Evolutionary conservation across 2,329 filamentous ascomycete species (phyloP).

Genomic region (Trichoderma sp.): DNA sequence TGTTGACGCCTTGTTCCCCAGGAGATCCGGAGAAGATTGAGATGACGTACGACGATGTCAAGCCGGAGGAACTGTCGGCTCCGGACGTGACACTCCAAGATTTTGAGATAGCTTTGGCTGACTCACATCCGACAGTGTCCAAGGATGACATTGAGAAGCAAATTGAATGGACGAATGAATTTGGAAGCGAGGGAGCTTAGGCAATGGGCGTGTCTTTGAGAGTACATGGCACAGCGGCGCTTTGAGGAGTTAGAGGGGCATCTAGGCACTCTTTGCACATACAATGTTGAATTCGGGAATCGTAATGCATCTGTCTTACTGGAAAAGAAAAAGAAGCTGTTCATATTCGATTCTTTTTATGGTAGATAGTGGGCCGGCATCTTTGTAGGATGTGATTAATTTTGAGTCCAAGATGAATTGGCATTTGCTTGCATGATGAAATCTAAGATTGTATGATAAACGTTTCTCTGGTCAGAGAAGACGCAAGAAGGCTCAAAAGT

Average conservation of each 20-base stretch:
- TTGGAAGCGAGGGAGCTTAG: conserved; percentile 81
- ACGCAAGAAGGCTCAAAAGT: neutral
- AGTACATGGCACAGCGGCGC: conserved; percentile 34
- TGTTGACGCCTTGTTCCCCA: conserved; percentile 88
- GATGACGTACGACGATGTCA: conserved; percentile 90
- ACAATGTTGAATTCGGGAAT: conserved; percentile 22
- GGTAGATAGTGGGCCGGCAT: neutral
- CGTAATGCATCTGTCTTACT: conserved; percentile 5
- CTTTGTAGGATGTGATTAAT: neutral
- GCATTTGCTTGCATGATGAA: neutral
- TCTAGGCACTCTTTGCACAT: conserved; percentile 25
- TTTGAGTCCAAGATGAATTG: neutral
- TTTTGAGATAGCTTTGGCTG: conserved; percentile 88
- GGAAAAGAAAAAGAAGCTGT: neutral
- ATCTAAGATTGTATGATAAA: neutral
- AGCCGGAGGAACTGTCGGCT: conserved; percentile 80
- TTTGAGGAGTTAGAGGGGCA: conserved; percentile 33
- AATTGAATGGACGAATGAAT: conserved; percentile 92
- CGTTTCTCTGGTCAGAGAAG: neutral
- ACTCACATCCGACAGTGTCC: conserved; percentile 86
- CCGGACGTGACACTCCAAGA: conserved; percentile 87
- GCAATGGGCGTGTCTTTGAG: conserved; percentile 23
- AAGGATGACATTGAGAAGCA: conserved; percentile 81
- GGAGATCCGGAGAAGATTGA: conserved; percentile 83
- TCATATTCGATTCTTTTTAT: neutral